These are phyloP conservation scores for Taiozyma sp. DNA, from an alignment of 1,139 yeast genomes.

Conservation along the genomic window DNA sequence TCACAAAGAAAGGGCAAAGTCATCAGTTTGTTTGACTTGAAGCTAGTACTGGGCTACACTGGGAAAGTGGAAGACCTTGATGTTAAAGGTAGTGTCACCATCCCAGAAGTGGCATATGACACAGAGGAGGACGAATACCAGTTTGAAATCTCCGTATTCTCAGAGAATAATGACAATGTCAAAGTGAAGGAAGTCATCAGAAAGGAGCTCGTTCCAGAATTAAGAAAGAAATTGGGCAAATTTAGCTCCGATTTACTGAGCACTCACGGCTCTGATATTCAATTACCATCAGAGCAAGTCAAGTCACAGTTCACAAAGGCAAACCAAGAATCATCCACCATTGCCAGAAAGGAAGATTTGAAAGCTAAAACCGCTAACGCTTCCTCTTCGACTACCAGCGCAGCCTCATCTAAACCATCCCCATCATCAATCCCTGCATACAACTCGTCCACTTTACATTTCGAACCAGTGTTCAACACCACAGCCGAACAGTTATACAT, in stretches of 20 bases:
- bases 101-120: conserved; percentile 97
- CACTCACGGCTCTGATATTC: conserved; percentile 83
- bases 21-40: conserved; percentile 83
- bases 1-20: conserved; percentile 97
- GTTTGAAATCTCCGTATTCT: conserved; percentile 67
- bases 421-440: conserved; percentile 47
- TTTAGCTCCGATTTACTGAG: conserved; percentile 78
- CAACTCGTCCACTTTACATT: conserved; percentile 75
- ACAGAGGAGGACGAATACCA: conserved; percentile 81
- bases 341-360: conserved; percentile 11
- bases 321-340: conserved; percentile 40
- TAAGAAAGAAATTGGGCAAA: conserved; percentile 51
- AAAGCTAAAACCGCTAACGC: conserved; percentile 3
- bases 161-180: conserved; percentile 46
- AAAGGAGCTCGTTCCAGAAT: conserved; percentile 58
- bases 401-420: conserved; percentile 19
- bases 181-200: conserved; percentile 56
- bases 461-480: conserved; percentile 81
- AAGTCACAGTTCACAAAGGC: conserved; percentile 63
- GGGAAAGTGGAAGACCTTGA: conserved; percentile 40
- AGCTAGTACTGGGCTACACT: conserved; percentile 54
- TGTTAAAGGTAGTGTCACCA: conserved; percentile 63
- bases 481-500: conserved; percentile 80
- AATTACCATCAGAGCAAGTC: conserved; percentile 66
- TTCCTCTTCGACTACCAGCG: conserved; percentile 13